These are phyloP conservation scores for Przewalskia tangutica DNA, from an alignment of 257 asterid species.

Conservation along the genomic window DNA sequence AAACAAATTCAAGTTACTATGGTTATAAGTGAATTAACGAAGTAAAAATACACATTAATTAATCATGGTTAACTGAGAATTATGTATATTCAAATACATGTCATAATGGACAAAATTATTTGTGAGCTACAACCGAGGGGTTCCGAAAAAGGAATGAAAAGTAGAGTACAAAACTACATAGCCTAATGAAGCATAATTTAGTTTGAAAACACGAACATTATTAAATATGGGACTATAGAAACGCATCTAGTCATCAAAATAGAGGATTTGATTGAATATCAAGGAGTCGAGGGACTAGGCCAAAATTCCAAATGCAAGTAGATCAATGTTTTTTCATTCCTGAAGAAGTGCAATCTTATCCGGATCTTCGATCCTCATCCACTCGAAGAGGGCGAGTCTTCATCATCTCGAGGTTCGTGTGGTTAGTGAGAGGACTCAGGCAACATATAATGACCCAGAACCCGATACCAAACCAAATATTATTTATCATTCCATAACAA, in stretches of 20 bases:
- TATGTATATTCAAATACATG: background rate
- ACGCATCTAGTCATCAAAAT: background rate
- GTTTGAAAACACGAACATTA: background rate
- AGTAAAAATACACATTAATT: no score
- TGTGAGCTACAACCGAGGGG: background rate
- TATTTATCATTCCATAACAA: slow-evolving; percentile 21
- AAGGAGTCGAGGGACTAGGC: background rate
- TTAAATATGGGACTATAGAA: background rate
- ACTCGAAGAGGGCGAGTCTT: background rate
- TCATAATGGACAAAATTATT: background rate
- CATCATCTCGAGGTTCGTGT: background rate
- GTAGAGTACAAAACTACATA: background rate
- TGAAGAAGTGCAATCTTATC: background rate
- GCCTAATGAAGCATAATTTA: background rate
- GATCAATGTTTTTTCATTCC: background rate
- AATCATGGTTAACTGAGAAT: no score
- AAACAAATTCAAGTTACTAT: no score
- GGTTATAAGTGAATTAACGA: no score
- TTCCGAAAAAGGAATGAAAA: background rate
- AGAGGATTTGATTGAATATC: background rate
- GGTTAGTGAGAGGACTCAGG: background rate
- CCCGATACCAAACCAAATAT: background rate
- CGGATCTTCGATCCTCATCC: background rate
- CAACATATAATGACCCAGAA: background rate
- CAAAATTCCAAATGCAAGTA: background rate